Base-by-base conservation (phyloP, 768 basidiomycete species). In the Pleurotus ostreatus region DNA sequence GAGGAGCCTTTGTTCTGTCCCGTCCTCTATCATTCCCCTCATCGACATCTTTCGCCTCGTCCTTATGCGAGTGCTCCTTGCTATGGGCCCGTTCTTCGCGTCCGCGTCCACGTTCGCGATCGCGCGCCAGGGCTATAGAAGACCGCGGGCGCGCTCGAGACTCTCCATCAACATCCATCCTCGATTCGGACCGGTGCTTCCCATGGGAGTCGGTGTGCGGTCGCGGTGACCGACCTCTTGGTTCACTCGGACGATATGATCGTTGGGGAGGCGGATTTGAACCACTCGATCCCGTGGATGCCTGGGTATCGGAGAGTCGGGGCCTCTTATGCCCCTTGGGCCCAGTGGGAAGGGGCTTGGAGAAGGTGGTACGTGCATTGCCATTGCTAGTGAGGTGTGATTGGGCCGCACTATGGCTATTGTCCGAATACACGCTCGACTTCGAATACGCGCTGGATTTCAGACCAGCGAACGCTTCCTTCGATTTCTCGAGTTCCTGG, bases 291-390 rank as follows among this genome's bases (percentile, higher is more conserved):
- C 65, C 65, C 6, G 70, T 65, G 9, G 51, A 16, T 23, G 74
- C 69, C 16, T 72, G 73, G 5, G 74, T 38, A 15, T 88, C 87
- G 11, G 88, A 84, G 4, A 91, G 71, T 9, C 91, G 85, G 13
- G 83, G 84, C 64, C 88, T 89, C 76, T 93, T 93, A 69, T 88
- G 77, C 22, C 88, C 86, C 55, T 91, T 82, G 2, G 91, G 91
- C 9, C 84, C 91, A 0, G 89, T 93, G 0, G 91, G 91, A 5
- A 82, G 86, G 2, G 73, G 76, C 66, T 84, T 89, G 12, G 72
- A 72, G 49, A 72, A 70, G 55, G 71, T 53, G 55, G 71, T 53
- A 48, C 63, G 61, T 9, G 68, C 66, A 54, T 69, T 70, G 20
- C 51, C 51, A 22, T 53, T 53, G 18, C 69, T 66, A 23, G 62